Percentiles rank a stretch among this genome's conserved stretches.
These are phyloP conservation scores for Neoboletus magnificus DNA, from an alignment of 768 basidiomycete genomes.

Conservation along the genomic window DNA sequence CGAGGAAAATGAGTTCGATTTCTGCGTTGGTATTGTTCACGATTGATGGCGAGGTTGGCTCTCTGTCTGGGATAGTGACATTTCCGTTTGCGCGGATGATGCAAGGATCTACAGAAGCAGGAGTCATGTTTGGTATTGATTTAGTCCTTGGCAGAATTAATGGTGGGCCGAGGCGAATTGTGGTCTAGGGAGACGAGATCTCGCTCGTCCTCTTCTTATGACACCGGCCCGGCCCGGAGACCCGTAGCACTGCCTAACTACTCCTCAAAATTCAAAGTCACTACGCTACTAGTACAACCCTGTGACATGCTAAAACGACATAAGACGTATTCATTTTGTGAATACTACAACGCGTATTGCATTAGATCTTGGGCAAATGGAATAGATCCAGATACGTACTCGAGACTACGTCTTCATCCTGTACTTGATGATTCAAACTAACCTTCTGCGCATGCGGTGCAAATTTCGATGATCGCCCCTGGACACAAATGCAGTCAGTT, in stretches of 20 bases:
- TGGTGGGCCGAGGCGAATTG: neutral
- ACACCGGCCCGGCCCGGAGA: neutral
- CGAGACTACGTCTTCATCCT: constrained; percentile 86
- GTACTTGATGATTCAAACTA: constrained; percentile 76
- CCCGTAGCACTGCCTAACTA: neutral
- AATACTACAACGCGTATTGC: constrained; percentile 21
- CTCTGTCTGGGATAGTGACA: neutral
- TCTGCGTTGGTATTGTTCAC: neutral
- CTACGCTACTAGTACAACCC: neutral
- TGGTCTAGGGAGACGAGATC: too few species aligned
- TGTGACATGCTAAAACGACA: neutral
- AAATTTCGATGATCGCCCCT: constrained; percentile 96
- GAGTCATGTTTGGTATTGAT: neutral
- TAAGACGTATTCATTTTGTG: constrained; percentile 20
- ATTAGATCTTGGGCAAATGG: neutral
- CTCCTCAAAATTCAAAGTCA: neutral
- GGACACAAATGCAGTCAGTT: neutral
- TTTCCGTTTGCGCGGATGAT: neutral
- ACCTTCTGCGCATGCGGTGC: constrained; percentile 93
- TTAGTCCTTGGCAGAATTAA: neutral
- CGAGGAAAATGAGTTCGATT: constrained; percentile 74
- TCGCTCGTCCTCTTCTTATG: neutral
- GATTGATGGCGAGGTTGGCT: neutral
- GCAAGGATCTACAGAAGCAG: neutral
- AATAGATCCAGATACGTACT: constrained; percentile 47